Percentiles rank a stretch among this genome's conserved stretches.
phyloP scores from a whole-genome alignment of 768 basidiomycete genomes.

The Cystofilobasidium bisporidii region DNA sequence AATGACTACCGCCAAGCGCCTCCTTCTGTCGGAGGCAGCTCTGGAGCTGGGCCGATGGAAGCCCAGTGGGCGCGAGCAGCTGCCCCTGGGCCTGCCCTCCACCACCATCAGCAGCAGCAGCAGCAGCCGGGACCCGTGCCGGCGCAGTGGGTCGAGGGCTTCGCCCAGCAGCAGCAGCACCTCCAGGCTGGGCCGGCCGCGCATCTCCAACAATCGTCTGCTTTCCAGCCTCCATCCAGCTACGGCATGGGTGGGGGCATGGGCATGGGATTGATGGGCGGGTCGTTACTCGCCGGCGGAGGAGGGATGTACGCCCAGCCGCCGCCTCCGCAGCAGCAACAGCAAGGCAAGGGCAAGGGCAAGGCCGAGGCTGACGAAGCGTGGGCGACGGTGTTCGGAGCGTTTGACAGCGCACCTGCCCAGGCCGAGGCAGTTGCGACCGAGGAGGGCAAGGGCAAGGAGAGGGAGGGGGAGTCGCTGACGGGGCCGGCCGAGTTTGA shows the following conservation, averaged over 20 bases:
- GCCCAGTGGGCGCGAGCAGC: background rate
- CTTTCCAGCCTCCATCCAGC: background rate
- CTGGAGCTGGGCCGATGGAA: background rate
- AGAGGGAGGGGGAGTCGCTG: background rate
- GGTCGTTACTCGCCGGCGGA: background rate
- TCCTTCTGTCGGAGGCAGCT: too few relatives aligned
- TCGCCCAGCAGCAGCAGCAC: background rate
- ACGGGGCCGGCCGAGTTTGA: conserved; percentile 18
- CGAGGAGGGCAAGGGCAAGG: conserved; percentile 8
- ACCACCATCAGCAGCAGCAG: background rate
- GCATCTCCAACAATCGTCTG: background rate
- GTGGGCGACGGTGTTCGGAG: background rate
- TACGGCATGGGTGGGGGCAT: background rate
- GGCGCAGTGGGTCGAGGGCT: background rate
- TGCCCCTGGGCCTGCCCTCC: background rate
- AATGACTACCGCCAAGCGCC: too few relatives aligned
- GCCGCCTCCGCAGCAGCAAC: background rate
- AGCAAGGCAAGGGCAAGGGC: conserved; percentile 3
- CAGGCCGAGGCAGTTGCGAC: background rate
- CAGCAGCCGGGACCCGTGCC: background rate
- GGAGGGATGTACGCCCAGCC: background rate
- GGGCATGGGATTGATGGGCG: background rate
- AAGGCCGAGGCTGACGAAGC: conserved; percentile 1
- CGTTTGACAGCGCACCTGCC: background rate
- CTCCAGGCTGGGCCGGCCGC: background rate